Conservation (phyloP, 169 alveolate genomes). For the Plasmodium vivax region DNA sequence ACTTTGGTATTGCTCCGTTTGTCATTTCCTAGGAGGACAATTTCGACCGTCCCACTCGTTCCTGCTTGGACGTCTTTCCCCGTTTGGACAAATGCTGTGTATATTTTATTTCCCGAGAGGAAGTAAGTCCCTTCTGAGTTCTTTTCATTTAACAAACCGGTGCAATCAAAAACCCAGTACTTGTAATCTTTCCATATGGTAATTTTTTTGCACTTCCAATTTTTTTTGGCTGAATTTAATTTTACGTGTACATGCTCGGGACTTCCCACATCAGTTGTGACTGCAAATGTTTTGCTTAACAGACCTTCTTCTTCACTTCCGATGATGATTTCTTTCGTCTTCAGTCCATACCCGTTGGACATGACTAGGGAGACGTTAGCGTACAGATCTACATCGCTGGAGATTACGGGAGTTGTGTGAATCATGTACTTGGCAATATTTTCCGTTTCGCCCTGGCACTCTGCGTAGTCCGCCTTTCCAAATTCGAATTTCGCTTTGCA, state of each 20-base stretch:
- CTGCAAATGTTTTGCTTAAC: conserved; percentile 78
- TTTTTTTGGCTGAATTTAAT: conserved; percentile 82
- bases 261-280: conserved; percentile 72
- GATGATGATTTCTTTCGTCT: conserved; percentile 85
- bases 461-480: conserved; percentile 89
- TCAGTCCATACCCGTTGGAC: conserved; percentile 84
- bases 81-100: conserved; percentile 83
- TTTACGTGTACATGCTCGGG: conserved; percentile 77
- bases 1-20: conserved; percentile 86
- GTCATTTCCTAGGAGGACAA: conserved; percentile 83
- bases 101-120: conserved; percentile 77
- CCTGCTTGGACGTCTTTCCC: conserved; percentile 88
- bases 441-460: conserved; percentile 89
- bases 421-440: conserved; percentile 86
- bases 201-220: conserved; percentile 91
- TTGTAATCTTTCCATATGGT: conserved; percentile 89
- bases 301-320: conserved; percentile 85
- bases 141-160: conserved; percentile 80
- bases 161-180: conserved; percentile 92
- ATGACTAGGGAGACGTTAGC: conserved; percentile 80
- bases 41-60: conserved; percentile 83
- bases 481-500: conserved; percentile 90
- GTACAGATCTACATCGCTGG: conserved; percentile 84
- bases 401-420: conserved; percentile 86
- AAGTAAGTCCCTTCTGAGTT: conserved; percentile 72